Conservation (phyloP, 768 basidiomycete genomes). For the Termitomyces sp. region DNA sequence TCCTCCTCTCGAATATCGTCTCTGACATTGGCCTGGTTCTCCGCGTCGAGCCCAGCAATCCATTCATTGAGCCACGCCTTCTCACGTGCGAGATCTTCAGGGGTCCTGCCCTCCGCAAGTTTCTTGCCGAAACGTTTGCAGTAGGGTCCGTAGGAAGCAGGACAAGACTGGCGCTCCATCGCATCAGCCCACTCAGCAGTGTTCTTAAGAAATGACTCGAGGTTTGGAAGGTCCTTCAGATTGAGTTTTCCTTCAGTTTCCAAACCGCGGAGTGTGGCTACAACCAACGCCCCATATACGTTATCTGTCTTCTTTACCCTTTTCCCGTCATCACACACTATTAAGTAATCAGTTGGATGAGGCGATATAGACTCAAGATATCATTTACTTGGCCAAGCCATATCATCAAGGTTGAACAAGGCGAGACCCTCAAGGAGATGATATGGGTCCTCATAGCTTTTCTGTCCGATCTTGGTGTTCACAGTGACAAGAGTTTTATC, state of each 20-base stretch:
- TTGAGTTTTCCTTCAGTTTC: slow-evolving; percentile 26
- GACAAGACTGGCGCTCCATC: slow-evolving; percentile 19
- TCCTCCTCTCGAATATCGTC: slow-evolving; percentile 17
- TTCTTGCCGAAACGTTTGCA: slow-evolving; percentile 31
- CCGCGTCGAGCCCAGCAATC: slow-evolving; percentile 19
- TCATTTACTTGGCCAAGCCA: slow-evolving; percentile 27
- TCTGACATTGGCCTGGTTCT: slow-evolving; percentile 17
- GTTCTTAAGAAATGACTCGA: slow-evolving; percentile 27
- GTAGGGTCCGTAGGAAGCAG: slow-evolving; percentile 22
- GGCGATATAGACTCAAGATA: neutral
- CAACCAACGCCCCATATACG: slow-evolving; percentile 28
- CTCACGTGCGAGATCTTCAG: slow-evolving; percentile 24
- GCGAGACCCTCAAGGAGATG: slow-evolving; percentile 28
- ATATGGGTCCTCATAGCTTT: slow-evolving; percentile 30
- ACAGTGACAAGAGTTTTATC: slow-evolving; percentile 25
- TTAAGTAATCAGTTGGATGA: neutral
- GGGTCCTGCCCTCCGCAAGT: slow-evolving; percentile 25
- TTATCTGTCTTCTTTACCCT: slow-evolving; percentile 27
- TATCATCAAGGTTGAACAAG: slow-evolving; percentile 26
- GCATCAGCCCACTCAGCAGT: slow-evolving; percentile 23
- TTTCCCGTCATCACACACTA: slow-evolving; percentile 31
- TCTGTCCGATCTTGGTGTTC: slow-evolving; percentile 27
- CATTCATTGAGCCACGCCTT: slow-evolving; percentile 28
- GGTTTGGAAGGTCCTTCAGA: slow-evolving; percentile 23
- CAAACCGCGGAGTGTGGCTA: slow-evolving; percentile 29